Base-by-base conservation (phyloP, 805 yeast species). In the Candida adriatica region DNA sequence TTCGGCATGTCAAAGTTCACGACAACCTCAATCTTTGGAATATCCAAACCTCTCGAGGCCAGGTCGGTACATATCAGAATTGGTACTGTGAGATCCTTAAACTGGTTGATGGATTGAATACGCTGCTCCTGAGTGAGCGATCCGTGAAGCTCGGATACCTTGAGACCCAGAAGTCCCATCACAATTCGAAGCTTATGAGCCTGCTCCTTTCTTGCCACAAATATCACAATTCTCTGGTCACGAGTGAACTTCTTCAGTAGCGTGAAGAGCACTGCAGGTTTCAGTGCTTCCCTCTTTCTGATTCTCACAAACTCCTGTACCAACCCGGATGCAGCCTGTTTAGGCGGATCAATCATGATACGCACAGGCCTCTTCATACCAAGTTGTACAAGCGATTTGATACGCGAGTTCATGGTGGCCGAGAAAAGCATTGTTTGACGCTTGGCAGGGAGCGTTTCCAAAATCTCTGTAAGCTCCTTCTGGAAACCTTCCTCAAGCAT, bases 401-500 rank as follows among this genome's bases (percentile, higher is more conserved):
- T 87, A 49, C 78, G 81, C 18, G 94, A 85, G 58, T 87, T 92
- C 97, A 92, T 92, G 7, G 99, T 92, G 27, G 99, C 99, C 21
- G 98, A 92, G 50, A 88, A 92, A 47, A 92, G 64, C 64, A 92
- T 62, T 0, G 96, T 90, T 61, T 92, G 99, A 57, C 97, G 77
- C 60, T 85, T 85, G 30, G 78, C 73, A 18, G 99, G 98, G 43
- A 94, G 67, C 33, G 90, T 66, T 10, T 82, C 71, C 59, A 92
- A 70, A 38, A 92, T 90, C 56, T 92, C 98, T 13, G 86, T 80
- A 45, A 92, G 66, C 60, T 92, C 98, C 32, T 78, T 85, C 59
- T 88, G 96, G 74, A 92, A 92, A 53, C 99, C 99, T 61, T 92
- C 99, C 56, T 92, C 99, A 47, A 92, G 70, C 97, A 92, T 92